Evolutionary conservation across 2,329 filamentous ascomycete species (phyloP).

Genomic region (Beauveria asiatica): DNA sequence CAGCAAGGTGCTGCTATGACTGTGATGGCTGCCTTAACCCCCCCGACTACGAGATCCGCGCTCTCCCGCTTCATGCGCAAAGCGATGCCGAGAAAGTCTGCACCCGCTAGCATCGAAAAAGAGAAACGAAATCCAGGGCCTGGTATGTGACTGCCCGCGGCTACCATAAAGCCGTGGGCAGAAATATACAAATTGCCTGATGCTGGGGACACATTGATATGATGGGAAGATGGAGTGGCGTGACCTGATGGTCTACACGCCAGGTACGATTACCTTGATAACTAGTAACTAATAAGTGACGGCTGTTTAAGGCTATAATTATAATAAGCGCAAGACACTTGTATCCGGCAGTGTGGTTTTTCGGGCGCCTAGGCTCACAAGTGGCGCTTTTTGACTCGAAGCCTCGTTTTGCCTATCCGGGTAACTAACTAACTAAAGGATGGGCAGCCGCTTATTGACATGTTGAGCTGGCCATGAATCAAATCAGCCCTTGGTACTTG

Average conservation of each 20-base stretch:
- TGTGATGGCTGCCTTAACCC: background rate
- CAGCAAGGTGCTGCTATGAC: slow-evolving; percentile 11
- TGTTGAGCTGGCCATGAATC: no score
- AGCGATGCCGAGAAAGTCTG: background rate
- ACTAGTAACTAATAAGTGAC: background rate
- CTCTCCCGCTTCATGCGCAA: background rate
- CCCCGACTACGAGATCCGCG: background rate
- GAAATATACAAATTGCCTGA: background rate
- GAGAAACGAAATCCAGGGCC: slow-evolving; percentile 33
- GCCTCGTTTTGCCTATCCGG: no score
- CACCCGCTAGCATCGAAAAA: slow-evolving; percentile 32
- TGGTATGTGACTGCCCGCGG: background rate
- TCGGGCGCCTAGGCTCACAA: no score
- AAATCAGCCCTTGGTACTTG: no score
- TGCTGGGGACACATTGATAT: background rate
- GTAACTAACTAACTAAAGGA: no score
- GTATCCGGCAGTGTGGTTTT: no score
- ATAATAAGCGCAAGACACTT: no score
- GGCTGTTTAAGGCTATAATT: no score
- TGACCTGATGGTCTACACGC: background rate
- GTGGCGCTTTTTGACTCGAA: no score
- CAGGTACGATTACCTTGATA: background rate
- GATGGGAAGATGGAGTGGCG: background rate
- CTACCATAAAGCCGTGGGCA: background rate
- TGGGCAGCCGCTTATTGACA: no score